A percentile compares a stretch with the other conserved stretches of the same genome.
Evolutionary conservation across 148 eudicot genomes (phyloP).

Genomic region (Rhododendron simsii): DNA sequence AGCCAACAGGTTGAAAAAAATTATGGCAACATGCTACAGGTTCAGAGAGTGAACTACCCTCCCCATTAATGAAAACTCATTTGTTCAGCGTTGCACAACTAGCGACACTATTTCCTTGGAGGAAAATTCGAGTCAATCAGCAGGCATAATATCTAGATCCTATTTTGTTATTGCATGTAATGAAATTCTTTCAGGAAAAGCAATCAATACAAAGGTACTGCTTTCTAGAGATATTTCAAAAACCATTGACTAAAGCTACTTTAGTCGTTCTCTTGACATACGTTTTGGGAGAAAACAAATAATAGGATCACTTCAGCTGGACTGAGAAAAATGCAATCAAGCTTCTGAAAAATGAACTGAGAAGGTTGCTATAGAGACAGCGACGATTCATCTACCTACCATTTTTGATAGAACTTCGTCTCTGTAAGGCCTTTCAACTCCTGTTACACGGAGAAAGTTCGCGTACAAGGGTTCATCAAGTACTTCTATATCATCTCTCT

Average conservation of each 20-base stretch:
- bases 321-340: not conserved
- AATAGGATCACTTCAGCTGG: not conserved
- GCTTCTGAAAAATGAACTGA: not conserved
- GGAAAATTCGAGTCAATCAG: not conserved
- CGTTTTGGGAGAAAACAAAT: not conserved
- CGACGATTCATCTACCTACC: constrained; percentile 35
- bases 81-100: not conserved
- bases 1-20: not conserved
- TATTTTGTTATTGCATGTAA: not conserved
- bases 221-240: not conserved
- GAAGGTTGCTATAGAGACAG: not conserved
- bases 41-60: not conserved
- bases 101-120: not conserved
- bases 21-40: not conserved
- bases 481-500: constrained; percentile 94
- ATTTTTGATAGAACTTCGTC: constrained; percentile 60
- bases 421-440: constrained; percentile 69
- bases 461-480: constrained; percentile 94
- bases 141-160: not conserved
- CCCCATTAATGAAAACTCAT: not conserved
- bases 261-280: not conserved
- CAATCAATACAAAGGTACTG: not conserved
- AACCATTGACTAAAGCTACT: not conserved
- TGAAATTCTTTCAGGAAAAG: not conserved
- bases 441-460: constrained; percentile 58